A percentile compares a stretch with the other conserved stretches of the same genome.
Evolutionary conservation across 345 rosid species (phyloP).

Genomic region (Crucihimalaya himalaica): DNA sequence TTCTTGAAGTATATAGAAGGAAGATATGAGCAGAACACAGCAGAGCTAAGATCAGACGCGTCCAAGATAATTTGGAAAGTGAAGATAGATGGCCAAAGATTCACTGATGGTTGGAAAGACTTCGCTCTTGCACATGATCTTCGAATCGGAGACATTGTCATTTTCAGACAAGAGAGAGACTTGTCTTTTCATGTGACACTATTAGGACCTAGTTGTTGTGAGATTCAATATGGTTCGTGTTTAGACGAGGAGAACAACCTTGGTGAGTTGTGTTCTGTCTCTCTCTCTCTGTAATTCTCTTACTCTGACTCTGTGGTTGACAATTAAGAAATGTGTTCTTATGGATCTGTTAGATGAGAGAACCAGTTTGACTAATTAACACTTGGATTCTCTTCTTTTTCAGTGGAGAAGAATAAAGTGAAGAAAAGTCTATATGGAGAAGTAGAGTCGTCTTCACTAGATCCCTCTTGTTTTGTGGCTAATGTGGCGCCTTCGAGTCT

Average conservation of each 20-base stretch:
- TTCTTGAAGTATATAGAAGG: background rate
- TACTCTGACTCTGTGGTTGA: background rate
- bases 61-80: constrained; percentile 12
- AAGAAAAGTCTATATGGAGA: constrained; percentile 8
- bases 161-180: constrained; percentile 28
- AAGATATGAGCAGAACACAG: background rate
- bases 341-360: background rate
- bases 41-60: constrained; percentile 1
- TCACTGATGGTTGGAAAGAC: constrained; percentile 31
- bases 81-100: constrained; percentile 27
- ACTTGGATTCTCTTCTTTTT: background rate
- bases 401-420: constrained; percentile 14
- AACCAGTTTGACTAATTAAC: background rate
- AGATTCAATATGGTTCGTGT: constrained; percentile 26
- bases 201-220: constrained; percentile 27
- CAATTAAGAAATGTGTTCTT: background rate
- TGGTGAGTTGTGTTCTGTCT: constrained; percentile 18
- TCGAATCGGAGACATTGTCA: constrained; percentile 7
- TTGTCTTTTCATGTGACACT: constrained; percentile 25
- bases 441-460: background rate
- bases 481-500: background rate
- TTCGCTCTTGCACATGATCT: constrained; percentile 31
- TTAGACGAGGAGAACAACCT: background rate
- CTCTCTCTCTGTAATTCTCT: background rate
- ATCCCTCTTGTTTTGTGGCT: constrained; percentile 6